A percentile compares a stretch with the other conserved stretches of the same genome.
phyloP scores from a whole-genome alignment of 2,329 filamentous ascomycete genomes.

The Diaporthe capsici region DNA sequence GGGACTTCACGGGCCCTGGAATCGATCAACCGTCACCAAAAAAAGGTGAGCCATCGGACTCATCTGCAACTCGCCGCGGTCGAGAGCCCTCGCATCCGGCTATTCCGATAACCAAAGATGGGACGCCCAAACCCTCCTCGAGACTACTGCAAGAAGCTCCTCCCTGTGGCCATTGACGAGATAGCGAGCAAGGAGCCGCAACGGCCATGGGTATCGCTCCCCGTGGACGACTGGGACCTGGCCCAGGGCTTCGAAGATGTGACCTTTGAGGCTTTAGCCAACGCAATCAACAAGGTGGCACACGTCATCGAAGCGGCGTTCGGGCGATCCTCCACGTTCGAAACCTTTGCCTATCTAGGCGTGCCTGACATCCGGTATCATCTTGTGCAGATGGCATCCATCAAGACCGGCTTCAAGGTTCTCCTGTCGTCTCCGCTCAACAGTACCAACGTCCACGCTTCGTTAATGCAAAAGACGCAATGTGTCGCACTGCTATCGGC shows the following conservation, averaged over 20 bases:
- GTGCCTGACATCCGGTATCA: slow-evolving; percentile 44
- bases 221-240: slow-evolving; percentile 44
- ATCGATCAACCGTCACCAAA: background rate
- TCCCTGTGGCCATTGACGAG: slow-evolving; percentile 43
- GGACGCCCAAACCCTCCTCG: slow-evolving; percentile 20
- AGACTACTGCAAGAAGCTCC: slow-evolving; percentile 39
- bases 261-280: slow-evolving; percentile 42
- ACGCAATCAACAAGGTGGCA: slow-evolving; percentile 45
- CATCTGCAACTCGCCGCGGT: background rate
- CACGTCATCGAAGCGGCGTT: slow-evolving; percentile 42
- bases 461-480: slow-evolving; percentile 41
- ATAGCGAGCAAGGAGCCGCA: slow-evolving; percentile 41
- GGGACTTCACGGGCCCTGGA: background rate
- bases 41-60: background rate
- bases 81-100: background rate
- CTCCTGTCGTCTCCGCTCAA: slow-evolving; percentile 45
- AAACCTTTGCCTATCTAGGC: slow-evolving; percentile 44
- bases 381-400: slow-evolving; percentile 44
- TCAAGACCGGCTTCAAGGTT: slow-evolving; percentile 44
- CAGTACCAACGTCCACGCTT: slow-evolving; percentile 41
- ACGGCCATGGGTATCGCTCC: slow-evolving; percentile 43
- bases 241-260: slow-evolving; percentile 45
- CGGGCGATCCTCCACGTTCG: slow-evolving; percentile 41
- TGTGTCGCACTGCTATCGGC: slow-evolving; percentile 43
- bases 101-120: background rate